A percentile compares a stretch with the other conserved stretches of the same genome.
These are phyloP conservation scores for Colletotrichum tofieldiae DNA, from an alignment of 2,329 filamentous ascomycete genomes.

Conservation along the genomic window DNA sequence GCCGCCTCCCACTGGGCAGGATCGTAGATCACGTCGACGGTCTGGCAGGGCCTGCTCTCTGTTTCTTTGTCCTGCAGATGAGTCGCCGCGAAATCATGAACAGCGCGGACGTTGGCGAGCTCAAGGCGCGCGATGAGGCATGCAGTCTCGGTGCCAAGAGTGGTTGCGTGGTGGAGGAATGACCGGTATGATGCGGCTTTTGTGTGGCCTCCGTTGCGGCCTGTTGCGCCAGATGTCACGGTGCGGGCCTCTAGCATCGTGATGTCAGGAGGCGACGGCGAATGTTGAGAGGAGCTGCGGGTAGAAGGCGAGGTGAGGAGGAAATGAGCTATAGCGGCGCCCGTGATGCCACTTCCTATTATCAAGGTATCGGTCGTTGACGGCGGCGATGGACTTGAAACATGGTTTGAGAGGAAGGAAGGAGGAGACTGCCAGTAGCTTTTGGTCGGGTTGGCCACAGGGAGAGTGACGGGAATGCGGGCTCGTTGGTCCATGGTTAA, in stretches of 20 bases:
- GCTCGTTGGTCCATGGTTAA: constrained; percentile 32
- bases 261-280: constrained; percentile 48
- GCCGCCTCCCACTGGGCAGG: constrained; percentile 57
- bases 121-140: constrained; percentile 67
- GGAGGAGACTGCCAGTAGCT: constrained; percentile 65
- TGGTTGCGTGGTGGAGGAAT: constrained; percentile 63
- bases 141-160: constrained; percentile 65
- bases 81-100: constrained; percentile 67
- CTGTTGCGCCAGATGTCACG: constrained; percentile 67
- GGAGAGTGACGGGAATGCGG: constrained; percentile 47
- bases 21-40: constrained; percentile 73
- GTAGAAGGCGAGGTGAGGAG: constrained; percentile 43
- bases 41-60: constrained; percentile 66
- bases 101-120: constrained; percentile 67
- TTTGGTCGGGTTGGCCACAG: constrained; percentile 58
- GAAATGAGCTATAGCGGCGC: constrained; percentile 56
- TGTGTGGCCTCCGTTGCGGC: constrained; percentile 68
- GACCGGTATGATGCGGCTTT: constrained; percentile 64
- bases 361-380: constrained; percentile 63
- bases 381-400: constrained; percentile 49
- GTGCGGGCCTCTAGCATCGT: constrained; percentile 66
- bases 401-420: constrained; percentile 50
- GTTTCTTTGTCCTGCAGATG: constrained; percentile 54
- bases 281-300: background rate
- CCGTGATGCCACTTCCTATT: constrained; percentile 71